These are phyloP conservation scores for Flaveria floridana DNA, from an alignment of 140 eudicot genomes.

Conservation along the genomic window DNA sequence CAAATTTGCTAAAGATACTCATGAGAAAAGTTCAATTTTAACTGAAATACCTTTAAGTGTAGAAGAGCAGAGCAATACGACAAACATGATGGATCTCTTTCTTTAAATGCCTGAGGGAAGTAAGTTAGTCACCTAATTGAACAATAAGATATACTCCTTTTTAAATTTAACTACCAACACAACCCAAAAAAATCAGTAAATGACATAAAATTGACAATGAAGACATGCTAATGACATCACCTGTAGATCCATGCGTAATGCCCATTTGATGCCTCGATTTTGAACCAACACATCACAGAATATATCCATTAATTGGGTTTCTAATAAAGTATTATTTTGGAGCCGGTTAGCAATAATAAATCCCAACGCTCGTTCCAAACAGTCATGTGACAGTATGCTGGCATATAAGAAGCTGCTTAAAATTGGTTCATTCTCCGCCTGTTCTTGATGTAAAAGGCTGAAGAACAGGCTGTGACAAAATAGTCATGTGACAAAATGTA, in stretches of 20 bases:
- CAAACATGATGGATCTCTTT: constrained; percentile 71
- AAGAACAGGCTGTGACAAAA: no score
- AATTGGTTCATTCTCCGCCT: constrained; percentile 80
- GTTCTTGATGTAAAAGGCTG: no score
- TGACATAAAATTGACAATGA: background rate
- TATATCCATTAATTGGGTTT: constrained; percentile 66
- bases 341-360: constrained; percentile 69
- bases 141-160: background rate
- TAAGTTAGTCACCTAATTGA: constrained; percentile 3
- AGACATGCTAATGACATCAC: constrained; percentile 31
- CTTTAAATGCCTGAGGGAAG: constrained; percentile 54
- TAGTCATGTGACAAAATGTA: no score
- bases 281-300: constrained; percentile 61
- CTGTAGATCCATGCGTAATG: constrained; percentile 66
- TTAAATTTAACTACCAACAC: background rate
- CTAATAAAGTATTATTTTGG: constrained; percentile 63
- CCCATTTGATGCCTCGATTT: constrained; percentile 53
- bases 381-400: constrained; percentile 61
- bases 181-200: background rate
- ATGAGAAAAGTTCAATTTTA: constrained; percentile 4
- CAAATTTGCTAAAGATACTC: background rate
- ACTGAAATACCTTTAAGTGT: constrained; percentile 53
- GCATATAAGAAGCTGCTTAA: constrained; percentile 72
- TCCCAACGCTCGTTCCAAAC: constrained; percentile 62
- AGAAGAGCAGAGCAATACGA: constrained; percentile 68